Evolutionary conservation across 495 filamentous ascomycete species (phyloP).

Genomic region (Tricharina praecox): DNA sequence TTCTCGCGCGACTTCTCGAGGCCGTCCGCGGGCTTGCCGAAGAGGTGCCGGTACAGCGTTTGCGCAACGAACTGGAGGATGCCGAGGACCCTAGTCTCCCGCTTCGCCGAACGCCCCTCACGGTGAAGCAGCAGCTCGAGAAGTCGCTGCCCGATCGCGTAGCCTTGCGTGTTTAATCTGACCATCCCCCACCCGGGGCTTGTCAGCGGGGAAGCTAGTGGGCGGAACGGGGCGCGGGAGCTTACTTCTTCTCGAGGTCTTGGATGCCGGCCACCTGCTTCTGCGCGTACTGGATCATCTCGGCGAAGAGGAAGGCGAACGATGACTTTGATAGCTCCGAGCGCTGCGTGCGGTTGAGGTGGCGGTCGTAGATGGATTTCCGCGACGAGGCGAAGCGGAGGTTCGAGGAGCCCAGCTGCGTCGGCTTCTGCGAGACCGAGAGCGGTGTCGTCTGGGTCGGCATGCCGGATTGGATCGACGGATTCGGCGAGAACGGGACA

Average conservation of each 20-base stretch:
- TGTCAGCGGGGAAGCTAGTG: neutral
- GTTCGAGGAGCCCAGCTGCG: slow-evolving; percentile 32
- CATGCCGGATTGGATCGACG: slow-evolving; percentile 21
- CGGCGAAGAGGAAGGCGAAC: slow-evolving; percentile 88
- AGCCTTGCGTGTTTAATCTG: slow-evolving; percentile 86
- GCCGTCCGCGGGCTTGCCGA: slow-evolving; percentile 71
- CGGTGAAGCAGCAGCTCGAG: slow-evolving; percentile 87
- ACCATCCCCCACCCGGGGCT: neutral
- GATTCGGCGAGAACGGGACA: slow-evolving; percentile 24
- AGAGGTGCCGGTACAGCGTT: slow-evolving; percentile 80
- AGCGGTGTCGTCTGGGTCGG: slow-evolving; percentile 21
- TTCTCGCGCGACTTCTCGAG: slow-evolving; percentile 77
- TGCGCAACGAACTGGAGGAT: slow-evolving; percentile 90
- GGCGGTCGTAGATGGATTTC: slow-evolving; percentile 95
- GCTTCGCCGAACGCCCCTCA: slow-evolving; percentile 47
- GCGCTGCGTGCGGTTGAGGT: slow-evolving; percentile 72
- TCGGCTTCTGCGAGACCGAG: slow-evolving; percentile 13
- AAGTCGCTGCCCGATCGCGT: slow-evolving; percentile 82
- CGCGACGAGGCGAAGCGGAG: slow-evolving; percentile 85
- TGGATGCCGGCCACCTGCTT: slow-evolving; percentile 75
- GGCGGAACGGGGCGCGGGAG: slow-evolving; percentile 4
- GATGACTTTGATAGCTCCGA: slow-evolving; percentile 76
- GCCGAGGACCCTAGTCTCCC: slow-evolving; percentile 74
- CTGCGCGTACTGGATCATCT: slow-evolving; percentile 95
- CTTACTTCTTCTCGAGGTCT: slow-evolving; percentile 75